Evolutionary conservation across 495 filamentous ascomycete genomes (phyloP).

Genomic region (Aspergillus olivimuriae): DNA sequence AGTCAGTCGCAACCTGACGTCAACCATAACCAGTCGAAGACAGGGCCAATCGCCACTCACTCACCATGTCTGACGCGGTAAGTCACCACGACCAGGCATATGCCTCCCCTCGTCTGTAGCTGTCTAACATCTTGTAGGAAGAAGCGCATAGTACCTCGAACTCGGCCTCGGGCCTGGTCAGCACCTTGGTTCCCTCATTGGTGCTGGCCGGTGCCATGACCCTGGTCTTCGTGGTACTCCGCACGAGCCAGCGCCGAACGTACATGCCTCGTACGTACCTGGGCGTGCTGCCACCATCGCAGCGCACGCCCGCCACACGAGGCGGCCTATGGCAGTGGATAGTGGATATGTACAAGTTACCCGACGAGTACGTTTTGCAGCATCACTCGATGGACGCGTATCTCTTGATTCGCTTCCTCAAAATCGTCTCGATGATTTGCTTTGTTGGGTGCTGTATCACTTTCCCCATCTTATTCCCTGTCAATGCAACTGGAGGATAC

Average conservation of each 20-base stretch:
- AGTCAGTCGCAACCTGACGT: too few relatives aligned
- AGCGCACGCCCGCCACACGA: conserved; percentile 62
- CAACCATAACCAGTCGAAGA: too few relatives aligned
- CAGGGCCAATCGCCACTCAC: too few relatives aligned
- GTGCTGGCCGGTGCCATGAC: conserved; percentile 61
- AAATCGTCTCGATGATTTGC: conserved; percentile 62
- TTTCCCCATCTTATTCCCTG: conserved; percentile 78
- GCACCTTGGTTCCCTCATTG: conserved; percentile 64
- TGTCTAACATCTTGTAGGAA: conserved; percentile 10
- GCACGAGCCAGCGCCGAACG: conserved; percentile 62
- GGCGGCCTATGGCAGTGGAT: conserved; percentile 73
- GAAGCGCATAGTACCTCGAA: conserved; percentile 25
- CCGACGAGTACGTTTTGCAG: conserved; percentile 78
- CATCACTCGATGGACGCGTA: conserved; percentile 88
- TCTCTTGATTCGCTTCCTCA: conserved; percentile 79
- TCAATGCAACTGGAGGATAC: conserved; percentile 70
- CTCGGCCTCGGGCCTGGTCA: conserved; percentile 54
- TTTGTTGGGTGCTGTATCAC: conserved; percentile 77
- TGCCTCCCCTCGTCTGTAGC: too few relatives aligned
- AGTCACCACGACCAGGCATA: too few relatives aligned
- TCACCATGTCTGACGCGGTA: too few relatives aligned
- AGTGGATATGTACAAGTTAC: conserved; percentile 65
- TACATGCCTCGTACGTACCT: conserved; percentile 90
- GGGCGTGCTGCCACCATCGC: conserved; percentile 59
- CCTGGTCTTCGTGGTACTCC: conserved; percentile 68